Evolutionary conservation across 116 monocot species (phyloP), one percentile per base, ranked within the genome.

Genomic region (Posidonia oceanica): DNA sequence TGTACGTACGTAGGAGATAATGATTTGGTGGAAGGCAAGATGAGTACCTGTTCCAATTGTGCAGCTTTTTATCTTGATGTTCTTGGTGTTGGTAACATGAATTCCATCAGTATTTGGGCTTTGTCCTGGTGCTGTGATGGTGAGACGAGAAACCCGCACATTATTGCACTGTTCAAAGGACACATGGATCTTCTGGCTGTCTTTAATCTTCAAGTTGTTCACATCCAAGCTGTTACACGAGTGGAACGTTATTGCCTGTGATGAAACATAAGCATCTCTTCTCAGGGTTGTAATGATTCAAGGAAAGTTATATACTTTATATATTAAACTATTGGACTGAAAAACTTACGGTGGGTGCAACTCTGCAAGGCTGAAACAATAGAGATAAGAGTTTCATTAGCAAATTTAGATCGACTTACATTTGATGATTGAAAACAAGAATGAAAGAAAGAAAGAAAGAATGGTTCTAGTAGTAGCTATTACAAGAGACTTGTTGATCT

Each of bases 21-120:
- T 13, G 18, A 61, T 29, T 29, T 29, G 29, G 29, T 29, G 29
- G 29, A 29, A 29, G 29, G 29, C 29, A 29, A 29, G 29, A 38
- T 42, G 14, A 29, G 12, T 80, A 87, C 96, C 96, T 59, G 91
- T 97, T 70, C 36, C 44, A 42, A 97, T 91, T 39, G 59, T 52
- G 54, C 83, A 87, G 38, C 83, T 61, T 29, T 68, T 74, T 23
- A 97, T 76, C 42, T 70, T 15, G 15, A 97, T 80, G 74, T 91
- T 80, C 23, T 70, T 68, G 18, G 87, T 87, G 20, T 44, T 40
- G 4, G 87, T 51, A 57, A 97, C 74, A 51, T 97, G 97, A 51
- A 97, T 87, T 36, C 97, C 97, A 62, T 97, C 92, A 0, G 92
- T 92, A 77, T 97, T 97, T 21, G 97, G 97, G 61, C 91, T 97